Evolutionary conservation across 208 protist species (phyloP).

Genomic region (Tritrichomonas foetus): DNA sequence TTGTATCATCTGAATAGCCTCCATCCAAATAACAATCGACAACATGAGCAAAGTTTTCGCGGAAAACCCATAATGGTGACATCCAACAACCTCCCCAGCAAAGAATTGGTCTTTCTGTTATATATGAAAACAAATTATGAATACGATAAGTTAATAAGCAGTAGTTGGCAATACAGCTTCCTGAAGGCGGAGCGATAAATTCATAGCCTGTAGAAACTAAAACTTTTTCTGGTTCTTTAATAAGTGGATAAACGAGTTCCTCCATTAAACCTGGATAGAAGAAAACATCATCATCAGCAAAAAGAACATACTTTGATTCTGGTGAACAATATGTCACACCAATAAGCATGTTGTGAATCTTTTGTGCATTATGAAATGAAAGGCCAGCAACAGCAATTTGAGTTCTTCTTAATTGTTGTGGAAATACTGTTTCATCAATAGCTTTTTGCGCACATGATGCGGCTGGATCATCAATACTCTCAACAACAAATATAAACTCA

Average conservation of each 20-base stretch:
- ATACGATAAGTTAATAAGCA: not conserved
- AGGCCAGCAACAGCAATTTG: not conserved
- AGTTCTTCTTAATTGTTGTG: not conserved
- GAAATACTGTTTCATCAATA: not conserved
- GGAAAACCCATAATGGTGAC: not conserved
- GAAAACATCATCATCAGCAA: not conserved
- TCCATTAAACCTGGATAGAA: not conserved
- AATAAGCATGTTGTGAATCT: not conserved
- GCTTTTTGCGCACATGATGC: not conserved
- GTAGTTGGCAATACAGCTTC: not conserved
- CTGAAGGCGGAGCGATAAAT: not conserved
- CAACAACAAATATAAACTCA: not conserved
- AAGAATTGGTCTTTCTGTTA: not conserved
- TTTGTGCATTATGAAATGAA: not conserved
- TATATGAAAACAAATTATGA: not conserved
- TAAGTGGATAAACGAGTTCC: not conserved
- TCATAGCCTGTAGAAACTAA: not conserved
- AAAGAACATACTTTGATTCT: not conserved
- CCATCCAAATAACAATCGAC: not conserved
- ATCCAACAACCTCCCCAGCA: not conserved
- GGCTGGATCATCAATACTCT: not conserved
- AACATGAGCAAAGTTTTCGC: not conserved
- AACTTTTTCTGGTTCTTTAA: not conserved
- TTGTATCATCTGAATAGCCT: not conserved
- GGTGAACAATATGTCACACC: not conserved